Evolutionary conservation across 805 yeast species (phyloP).

Genomic region (Spathaspora passalidarum): DNA sequence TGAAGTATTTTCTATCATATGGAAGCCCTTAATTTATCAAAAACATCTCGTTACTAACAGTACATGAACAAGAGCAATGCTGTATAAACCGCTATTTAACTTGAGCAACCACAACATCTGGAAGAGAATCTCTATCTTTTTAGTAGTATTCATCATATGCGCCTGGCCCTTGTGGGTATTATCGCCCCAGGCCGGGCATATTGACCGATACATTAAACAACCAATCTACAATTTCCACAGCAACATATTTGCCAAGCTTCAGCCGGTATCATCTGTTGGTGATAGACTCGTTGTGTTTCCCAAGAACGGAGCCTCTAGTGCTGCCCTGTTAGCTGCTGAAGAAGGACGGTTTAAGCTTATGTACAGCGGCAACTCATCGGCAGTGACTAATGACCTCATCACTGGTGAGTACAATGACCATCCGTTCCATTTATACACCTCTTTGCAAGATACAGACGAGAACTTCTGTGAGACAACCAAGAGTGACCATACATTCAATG

Average conservation of each 20-base stretch:
- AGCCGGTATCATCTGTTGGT: no score
- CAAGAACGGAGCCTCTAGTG: no score
- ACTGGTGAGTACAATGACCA: background rate
- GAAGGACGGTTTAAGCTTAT: no score
- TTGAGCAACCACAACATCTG: background rate
- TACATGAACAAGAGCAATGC: background rate
- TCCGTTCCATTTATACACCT: background rate
- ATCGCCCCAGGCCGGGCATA: background rate
- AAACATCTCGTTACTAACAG: no score
- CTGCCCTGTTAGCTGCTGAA: no score
- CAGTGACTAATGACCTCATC: background rate
- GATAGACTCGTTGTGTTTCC: no score
- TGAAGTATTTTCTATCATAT: no score
- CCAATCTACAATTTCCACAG: background rate
- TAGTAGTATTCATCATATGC: background rate
- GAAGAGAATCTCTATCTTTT: background rate
- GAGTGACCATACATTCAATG: background rate
- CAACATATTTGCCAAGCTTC: background rate
- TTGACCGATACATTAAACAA: background rate
- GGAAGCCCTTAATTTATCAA: no score
- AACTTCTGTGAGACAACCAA: background rate
- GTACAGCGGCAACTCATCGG: background rate
- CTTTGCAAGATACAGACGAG: background rate
- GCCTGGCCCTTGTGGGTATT: background rate
- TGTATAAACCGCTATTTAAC: background rate